A percentile compares a stretch with the other conserved stretches of the same genome.
These are phyloP conservation scores for Inga leiocalycina DNA, from an alignment of 306 rosid species.

Conservation along the genomic window DNA sequence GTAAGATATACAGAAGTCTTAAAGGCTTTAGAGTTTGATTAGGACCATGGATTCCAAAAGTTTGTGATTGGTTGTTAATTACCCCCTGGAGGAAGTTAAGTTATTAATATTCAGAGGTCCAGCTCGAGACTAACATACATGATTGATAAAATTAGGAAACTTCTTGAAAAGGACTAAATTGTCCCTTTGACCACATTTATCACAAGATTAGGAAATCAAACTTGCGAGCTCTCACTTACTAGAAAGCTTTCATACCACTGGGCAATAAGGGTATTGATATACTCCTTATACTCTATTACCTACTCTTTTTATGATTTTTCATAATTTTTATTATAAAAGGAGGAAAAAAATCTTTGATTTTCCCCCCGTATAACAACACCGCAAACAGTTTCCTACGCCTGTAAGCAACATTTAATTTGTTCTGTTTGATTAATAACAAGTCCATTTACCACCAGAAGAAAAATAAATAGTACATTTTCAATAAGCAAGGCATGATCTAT, in stretches of 20 bases:
- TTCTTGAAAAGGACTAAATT: background rate
- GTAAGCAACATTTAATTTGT: background rate
- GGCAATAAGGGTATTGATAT: too few relatives aligned
- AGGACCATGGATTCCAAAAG: background rate
- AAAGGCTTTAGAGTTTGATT: too few relatives aligned
- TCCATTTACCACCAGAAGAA: background rate
- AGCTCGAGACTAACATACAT: background rate
- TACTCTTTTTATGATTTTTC: background rate
- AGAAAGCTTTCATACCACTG: too few relatives aligned
- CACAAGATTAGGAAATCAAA: background rate
- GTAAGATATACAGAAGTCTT: too few relatives aligned
- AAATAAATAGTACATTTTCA: too few relatives aligned
- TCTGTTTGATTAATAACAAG: background rate
- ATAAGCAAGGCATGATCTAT: background rate
- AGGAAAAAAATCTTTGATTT: too few relatives aligned
- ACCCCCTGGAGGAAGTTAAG: background rate
- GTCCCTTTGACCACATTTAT: background rate
- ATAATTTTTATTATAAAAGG: too few relatives aligned
- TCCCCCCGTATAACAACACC: background rate
- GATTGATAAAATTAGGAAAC: background rate
- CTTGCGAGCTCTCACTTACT: too few relatives aligned
- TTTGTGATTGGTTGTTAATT: background rate
- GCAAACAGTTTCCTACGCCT: background rate
- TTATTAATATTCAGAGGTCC: too few relatives aligned
- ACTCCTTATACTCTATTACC: background rate